Evolutionary conservation across 306 rosid genomes (phyloP).

Genomic region (Carpinus viminea): DNA sequence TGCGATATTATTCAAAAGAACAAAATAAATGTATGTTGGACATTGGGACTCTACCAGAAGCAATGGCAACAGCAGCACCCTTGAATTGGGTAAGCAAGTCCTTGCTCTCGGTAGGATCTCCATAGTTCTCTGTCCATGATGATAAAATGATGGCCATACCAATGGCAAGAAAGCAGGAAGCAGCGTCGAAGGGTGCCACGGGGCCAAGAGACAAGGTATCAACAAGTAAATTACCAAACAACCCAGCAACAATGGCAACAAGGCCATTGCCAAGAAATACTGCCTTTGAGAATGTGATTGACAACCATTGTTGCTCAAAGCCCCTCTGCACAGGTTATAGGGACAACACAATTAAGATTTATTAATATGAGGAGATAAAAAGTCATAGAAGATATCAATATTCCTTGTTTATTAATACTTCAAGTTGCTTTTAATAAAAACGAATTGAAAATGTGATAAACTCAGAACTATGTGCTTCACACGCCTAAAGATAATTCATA

Average conservation of each 20-base stretch:
- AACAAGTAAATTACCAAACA: conserved; percentile 90
- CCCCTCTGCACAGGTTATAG: conserved; percentile 64
- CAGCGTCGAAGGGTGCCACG: conserved; percentile 98
- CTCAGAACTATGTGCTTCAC: neutral
- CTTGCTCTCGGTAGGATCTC: conserved; percentile 83
- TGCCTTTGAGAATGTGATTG: conserved; percentile 88
- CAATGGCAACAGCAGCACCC: conserved; percentile 92
- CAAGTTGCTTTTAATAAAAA: conserved; percentile 2
- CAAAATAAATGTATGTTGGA: neutral
- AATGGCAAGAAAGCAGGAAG: conserved; percentile 90
- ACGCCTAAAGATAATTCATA: neutral
- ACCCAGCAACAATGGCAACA: conserved; percentile 79
- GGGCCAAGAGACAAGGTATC: conserved; percentile 84
- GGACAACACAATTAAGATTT: conserved; percentile 22
- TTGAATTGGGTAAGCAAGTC: conserved; percentile 80
- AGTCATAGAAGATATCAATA: conserved; percentile 22
- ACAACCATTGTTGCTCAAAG: conserved; percentile 95
- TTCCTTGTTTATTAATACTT: neutral
- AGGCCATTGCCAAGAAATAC: conserved; percentile 95
- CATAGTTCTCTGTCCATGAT: conserved; percentile 88
- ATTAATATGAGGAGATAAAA: conserved; percentile 22
- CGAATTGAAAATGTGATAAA: neutral
- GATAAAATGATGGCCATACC: conserved; percentile 84
- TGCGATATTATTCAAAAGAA: conserved; percentile 16
- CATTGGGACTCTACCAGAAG: conserved; percentile 66